Evolutionary conservation across 2,329 filamentous ascomycete genomes (phyloP).

Genomic region (Botrytis fragariae): DNA sequence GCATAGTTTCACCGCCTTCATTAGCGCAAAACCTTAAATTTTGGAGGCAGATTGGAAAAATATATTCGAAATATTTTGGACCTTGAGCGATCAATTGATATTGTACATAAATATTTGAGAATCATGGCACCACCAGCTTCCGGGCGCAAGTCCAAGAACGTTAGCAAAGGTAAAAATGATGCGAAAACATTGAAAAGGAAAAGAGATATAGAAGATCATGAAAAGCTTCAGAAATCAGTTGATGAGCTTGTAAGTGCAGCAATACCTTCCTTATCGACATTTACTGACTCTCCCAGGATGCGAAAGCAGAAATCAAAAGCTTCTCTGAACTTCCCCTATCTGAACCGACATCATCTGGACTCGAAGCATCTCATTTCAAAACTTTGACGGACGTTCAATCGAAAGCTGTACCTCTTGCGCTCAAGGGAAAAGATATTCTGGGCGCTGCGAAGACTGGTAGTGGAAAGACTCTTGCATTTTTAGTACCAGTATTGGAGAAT

Average conservation of each 20-base stretch:
- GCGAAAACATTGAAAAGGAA: slow-evolving; percentile 37
- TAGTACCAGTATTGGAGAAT: slow-evolving; percentile 89
- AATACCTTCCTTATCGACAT: slow-evolving; percentile 1
- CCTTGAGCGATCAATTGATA: background rate
- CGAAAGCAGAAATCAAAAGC: slow-evolving; percentile 47
- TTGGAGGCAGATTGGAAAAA: slow-evolving; percentile 19
- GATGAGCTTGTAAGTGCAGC: slow-evolving; percentile 35
- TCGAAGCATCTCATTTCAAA: slow-evolving; percentile 85
- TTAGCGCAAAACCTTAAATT: slow-evolving; percentile 24
- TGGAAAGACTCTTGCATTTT: slow-evolving; percentile 91
- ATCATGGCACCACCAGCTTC: slow-evolving; percentile 32
- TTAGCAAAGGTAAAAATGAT: slow-evolving; percentile 28
- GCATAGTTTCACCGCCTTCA: slow-evolving; percentile 8
- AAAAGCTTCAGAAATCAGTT: slow-evolving; percentile 35
- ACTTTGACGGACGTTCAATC: slow-evolving; percentile 88
- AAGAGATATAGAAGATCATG: slow-evolving; percentile 35
- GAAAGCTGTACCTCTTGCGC: slow-evolving; percentile 80
- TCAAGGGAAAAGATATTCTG: slow-evolving; percentile 84
- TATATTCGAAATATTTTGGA: slow-evolving; percentile 16
- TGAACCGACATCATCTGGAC: slow-evolving; percentile 71
- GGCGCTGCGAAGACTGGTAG: slow-evolving; percentile 94
- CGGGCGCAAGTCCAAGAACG: slow-evolving; percentile 29
- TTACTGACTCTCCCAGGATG: slow-evolving; percentile 33
- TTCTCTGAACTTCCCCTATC: slow-evolving; percentile 89
- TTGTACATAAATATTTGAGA: slow-evolving; percentile 7